phyloP scores from a whole-genome alignment of 805 yeast genomes.

The Lachancea lanzarotensis region DNA sequence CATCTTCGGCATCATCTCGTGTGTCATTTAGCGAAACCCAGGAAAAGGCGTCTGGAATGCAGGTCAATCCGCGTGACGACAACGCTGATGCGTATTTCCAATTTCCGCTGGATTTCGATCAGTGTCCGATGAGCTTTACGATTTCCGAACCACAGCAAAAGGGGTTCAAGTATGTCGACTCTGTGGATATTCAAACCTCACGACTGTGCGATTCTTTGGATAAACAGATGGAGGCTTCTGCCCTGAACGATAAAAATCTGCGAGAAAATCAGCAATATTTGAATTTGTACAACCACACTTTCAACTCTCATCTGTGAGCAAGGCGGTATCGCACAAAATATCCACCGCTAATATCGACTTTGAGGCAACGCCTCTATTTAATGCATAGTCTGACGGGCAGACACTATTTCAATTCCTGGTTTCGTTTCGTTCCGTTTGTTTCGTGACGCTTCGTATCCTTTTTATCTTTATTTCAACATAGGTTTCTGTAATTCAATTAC shows the following conservation, averaged over 20 bases:
- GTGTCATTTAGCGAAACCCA: constrained; percentile 18
- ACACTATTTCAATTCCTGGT: background rate
- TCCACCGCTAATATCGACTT: too few relatives aligned
- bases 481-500: constrained; percentile 4
- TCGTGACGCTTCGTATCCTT: too few relatives aligned
- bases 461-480: background rate
- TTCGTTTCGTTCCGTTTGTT: too few relatives aligned
- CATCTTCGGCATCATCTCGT: constrained; percentile 20
- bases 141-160: background rate
- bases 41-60: constrained; percentile 1
- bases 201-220: constrained; percentile 9
- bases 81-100: constrained; percentile 10
- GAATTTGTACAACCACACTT: constrained; percentile 25
- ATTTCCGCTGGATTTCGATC: constrained; percentile 21
- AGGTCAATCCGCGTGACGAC: background rate
- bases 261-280: constrained; percentile 28
- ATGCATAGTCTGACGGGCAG: background rate
- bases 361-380: background rate
- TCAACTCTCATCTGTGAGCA: constrained; percentile 6
- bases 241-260: constrained; percentile 20
- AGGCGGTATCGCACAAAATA: background rate
- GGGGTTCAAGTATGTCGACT: background rate
- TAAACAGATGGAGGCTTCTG: constrained; percentile 15
- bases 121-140: constrained; percentile 10
- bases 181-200: background rate